Conservation (phyloP, 2,329 filamentous ascomycete genomes). For the Fusarium sublunatum region DNA sequence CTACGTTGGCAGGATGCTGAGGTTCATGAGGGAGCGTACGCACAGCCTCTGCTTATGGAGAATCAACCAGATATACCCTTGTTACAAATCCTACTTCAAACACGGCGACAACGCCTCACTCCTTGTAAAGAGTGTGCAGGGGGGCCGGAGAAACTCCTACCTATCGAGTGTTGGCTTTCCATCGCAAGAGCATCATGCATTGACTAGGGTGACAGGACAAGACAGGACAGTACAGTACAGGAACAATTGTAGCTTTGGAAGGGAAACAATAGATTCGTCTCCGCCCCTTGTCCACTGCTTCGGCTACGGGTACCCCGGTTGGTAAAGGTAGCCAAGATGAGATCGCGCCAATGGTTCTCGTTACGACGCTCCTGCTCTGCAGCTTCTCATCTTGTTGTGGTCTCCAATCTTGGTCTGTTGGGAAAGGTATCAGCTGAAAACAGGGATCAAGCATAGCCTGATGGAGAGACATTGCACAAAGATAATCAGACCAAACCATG, state of each 20-base stretch:
- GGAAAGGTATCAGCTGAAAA: constrained; percentile 1
- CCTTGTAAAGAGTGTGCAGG: neutral
- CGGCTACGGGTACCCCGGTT: neutral
- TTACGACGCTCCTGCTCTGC: neutral
- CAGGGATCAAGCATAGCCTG: constrained; percentile 2
- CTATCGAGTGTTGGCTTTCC: neutral
- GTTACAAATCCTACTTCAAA: neutral
- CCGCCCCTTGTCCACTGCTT: constrained; percentile 1
- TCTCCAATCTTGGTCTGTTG: neutral
- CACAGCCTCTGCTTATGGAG: constrained; percentile 2
- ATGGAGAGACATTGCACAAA: neutral
- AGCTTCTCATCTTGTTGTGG: neutral
- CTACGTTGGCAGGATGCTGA: constrained; percentile 8
- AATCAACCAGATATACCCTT: constrained; percentile 31
- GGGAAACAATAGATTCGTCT: neutral
- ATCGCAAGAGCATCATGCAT: constrained; percentile 3
- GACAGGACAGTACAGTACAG: neutral
- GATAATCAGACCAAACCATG: neutral
- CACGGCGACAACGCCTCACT: constrained; percentile 8
- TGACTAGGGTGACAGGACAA: neutral
- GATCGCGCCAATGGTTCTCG: neutral
- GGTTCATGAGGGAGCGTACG: neutral
- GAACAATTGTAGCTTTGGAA: neutral
- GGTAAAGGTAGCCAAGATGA: neutral
- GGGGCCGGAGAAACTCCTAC: neutral